Percentiles rank a stretch among this genome's conserved stretches.
Evolutionary conservation across 139 green algal species (phyloP).

Genomic region (Asterochloris erici): DNA sequence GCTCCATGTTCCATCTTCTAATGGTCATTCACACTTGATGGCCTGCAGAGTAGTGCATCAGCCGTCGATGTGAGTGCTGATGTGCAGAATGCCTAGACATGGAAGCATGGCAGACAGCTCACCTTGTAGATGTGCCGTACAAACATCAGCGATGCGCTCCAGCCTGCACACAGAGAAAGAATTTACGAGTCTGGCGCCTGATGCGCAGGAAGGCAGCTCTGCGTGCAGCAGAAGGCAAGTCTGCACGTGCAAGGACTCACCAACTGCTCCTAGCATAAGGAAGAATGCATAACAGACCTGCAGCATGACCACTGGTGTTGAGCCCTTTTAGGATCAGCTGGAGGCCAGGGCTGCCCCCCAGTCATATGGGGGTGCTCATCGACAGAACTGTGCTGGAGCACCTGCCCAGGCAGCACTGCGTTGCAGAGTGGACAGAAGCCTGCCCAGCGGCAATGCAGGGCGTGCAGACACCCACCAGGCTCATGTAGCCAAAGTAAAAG

Average conservation of each 20-base stretch:
- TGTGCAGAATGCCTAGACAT: neutral
- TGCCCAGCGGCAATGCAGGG: neutral
- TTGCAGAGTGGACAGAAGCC: neutral
- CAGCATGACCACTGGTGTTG: too few species aligned
- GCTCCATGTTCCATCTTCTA: neutral
- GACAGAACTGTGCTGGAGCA: too few species aligned
- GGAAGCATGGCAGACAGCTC: neutral
- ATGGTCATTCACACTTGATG: slow-evolving; percentile 10
- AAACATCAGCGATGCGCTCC: slow-evolving; percentile 65
- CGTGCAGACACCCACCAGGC: slow-evolving; percentile 1
- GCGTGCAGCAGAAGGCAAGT: too few species aligned
- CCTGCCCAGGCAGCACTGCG: too few species aligned
- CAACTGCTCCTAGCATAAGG: slow-evolving; percentile 78
- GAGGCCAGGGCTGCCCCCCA: neutral
- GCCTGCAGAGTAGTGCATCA: neutral
- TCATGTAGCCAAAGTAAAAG: slow-evolving; percentile 83
- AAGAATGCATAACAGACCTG: slow-evolving; percentile 73
- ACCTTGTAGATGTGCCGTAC: slow-evolving; percentile 57
- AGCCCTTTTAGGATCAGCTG: slow-evolving; percentile 6
- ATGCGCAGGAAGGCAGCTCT: too few species aligned
- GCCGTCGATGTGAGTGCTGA: neutral
- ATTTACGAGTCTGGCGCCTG: too few species aligned
- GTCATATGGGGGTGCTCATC: too few species aligned
- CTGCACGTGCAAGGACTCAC: too few species aligned
- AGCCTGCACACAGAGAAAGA: slow-evolving; percentile 32